Evolutionary conservation across 768 basidiomycete species (phyloP), one percentile per base, ranked within the genome.

Genomic region (Mycena chlorophos): DNA sequence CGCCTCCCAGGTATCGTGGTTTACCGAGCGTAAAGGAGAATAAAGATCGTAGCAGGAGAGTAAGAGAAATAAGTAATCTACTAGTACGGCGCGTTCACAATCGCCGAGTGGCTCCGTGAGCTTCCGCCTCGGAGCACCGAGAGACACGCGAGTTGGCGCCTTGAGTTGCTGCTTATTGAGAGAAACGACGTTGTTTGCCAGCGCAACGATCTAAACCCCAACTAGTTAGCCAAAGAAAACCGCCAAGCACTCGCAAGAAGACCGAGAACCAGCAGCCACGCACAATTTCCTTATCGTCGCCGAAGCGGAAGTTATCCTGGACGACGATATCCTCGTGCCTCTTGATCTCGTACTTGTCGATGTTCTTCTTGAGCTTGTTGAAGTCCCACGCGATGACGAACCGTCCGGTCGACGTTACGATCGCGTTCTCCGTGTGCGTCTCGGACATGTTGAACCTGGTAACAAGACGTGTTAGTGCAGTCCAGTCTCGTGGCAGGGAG

Each of bases 311-410:
- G 73, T 89, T 92, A 71, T 99, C 97, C 61, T 97, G 95, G 0
- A 98, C 94, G 55, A 98, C 94, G 43, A 83, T 79, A 64, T 96
- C 94, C 65, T 94, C 89, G 68, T 97, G 98, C 69, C 88, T 88
- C 81, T 95, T 94, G 77, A 98, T 95, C 65, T 96, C 93, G 66
- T 98, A 98, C 69, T 89, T 89, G 72, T 94, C 91, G 39, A 84
- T 82, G 51, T 97, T 97, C 71, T 87, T 87, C 81, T 96, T 98
- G 60, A 98, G 91, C 67, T 95, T 94, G 42, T 80, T 83, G 69
- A 99, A 96, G 82, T 98, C 95, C 95, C 95, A 99, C 5, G 94
- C 94, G 65, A 98, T 82, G 55, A 98, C 90, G 63, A 84, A 98
- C 67, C 86, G 84, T 19, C 96, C 96, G 0, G 88, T 94, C 14